These are phyloP conservation scores for Solanum chiquidenum DNA, from an alignment of 257 asterid genomes.

Conservation along the genomic window DNA sequence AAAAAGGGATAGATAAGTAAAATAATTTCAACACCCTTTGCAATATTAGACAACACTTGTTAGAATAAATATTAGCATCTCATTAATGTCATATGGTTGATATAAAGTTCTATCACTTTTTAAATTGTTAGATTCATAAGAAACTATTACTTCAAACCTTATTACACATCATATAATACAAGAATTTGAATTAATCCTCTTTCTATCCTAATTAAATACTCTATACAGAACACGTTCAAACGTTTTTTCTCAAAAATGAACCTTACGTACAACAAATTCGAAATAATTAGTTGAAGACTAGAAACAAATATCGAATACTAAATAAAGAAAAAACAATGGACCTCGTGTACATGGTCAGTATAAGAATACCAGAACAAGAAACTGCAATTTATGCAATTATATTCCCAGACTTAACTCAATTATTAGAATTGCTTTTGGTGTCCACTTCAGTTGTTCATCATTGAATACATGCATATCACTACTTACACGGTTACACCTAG, in stretches of 20 bases:
- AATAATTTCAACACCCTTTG: too few species aligned
- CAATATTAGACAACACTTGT: too few species aligned
- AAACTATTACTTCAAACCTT: not conserved
- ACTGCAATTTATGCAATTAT: not conserved
- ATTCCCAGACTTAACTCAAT: not conserved
- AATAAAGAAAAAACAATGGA: not conserved
- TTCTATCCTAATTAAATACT: not conserved
- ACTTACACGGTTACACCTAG: not conserved
- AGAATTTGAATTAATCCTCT: not conserved
- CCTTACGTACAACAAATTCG: too few species aligned
- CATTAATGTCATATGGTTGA: not conserved
- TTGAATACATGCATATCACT: not conserved
- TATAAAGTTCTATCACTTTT: too few species aligned
- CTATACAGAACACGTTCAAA: not conserved
- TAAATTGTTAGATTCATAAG: not conserved
- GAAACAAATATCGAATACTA: accelerated
- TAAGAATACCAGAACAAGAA: not conserved
- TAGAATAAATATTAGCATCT: not conserved
- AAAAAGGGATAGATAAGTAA: too few species aligned
- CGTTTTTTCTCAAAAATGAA: not conserved
- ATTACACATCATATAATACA: not conserved
- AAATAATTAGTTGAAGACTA: too few species aligned
- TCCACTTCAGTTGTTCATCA: not conserved
- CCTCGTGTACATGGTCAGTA: not conserved
- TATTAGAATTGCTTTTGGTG: not conserved